Conservation (phyloP, 2,329 filamentous ascomycete species). For the Aspergillus sclerotialis region DNA sequence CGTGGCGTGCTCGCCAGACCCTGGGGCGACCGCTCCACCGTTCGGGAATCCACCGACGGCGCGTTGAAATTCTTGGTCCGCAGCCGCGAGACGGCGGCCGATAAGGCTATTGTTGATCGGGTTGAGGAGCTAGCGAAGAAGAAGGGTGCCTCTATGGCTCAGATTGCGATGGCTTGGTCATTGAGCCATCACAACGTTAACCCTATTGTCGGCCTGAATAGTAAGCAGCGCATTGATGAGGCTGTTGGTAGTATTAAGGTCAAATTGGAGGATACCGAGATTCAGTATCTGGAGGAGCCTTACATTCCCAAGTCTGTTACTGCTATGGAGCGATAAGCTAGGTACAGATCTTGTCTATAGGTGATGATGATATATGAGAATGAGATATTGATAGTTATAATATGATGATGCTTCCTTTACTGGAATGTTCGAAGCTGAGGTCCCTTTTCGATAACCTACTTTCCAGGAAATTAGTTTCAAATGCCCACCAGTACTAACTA, state of each 20-base stretch:
- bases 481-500: too few relatives aligned
- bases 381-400: too few relatives aligned
- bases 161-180: constrained; percentile 59
- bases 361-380: too few relatives aligned
- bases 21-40: constrained; percentile 35
- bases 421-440: too few relatives aligned
- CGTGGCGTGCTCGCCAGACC: constrained; percentile 43
- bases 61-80: constrained; percentile 37
- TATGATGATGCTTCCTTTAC: too few relatives aligned
- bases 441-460: too few relatives aligned
- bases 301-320: constrained; percentile 47
- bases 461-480: too few relatives aligned
- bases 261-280: constrained; percentile 51
- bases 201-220: constrained; percentile 58
- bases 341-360: too few relatives aligned
- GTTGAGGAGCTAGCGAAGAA: constrained; percentile 55
- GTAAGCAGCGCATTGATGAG: constrained; percentile 54
- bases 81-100: constrained; percentile 38
- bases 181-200: constrained; percentile 45
- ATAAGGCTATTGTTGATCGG: constrained; percentile 47
- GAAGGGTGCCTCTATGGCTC: constrained; percentile 54
- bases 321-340: constrained; percentile 18
- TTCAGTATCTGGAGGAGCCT: constrained; percentile 55
- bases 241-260: constrained; percentile 44
- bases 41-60: constrained; percentile 39